These are phyloP conservation scores for Yamadazyma sp. DNA, from an alignment of 1,139 yeast genomes.

Conservation along the genomic window DNA sequence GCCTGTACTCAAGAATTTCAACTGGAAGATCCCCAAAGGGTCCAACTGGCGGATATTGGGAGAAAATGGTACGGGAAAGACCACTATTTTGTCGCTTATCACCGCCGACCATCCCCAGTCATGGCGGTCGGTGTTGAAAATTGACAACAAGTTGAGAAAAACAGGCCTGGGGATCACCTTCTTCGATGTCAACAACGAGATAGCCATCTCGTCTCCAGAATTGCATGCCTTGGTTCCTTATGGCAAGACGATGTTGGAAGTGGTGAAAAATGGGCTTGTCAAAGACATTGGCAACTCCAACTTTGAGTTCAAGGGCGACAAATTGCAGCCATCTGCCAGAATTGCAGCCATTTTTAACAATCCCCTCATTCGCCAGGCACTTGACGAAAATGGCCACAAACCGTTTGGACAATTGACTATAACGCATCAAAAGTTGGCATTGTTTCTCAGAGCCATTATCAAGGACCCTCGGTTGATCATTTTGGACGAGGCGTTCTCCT, in stretches of 20 bases:
- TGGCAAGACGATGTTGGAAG: constrained; percentile 47
- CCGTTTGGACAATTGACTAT: constrained; percentile 56
- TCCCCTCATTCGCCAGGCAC: constrained; percentile 23
- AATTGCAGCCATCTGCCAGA: constrained; percentile 7
- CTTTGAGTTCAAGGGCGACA: constrained; percentile 25
- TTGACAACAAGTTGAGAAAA: constrained; percentile 66
- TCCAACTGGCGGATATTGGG: constrained; percentile 90
- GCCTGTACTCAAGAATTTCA: constrained; percentile 57
- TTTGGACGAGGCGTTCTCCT: constrained; percentile 90
- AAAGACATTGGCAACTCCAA: constrained; percentile 57
- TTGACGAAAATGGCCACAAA: constrained; percentile 32
- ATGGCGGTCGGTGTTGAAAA: constrained; percentile 71
- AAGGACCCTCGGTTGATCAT: constrained; percentile 77
- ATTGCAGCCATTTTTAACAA: constrained; percentile 18
- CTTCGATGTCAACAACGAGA: constrained; percentile 73
- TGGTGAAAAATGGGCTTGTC: constrained; percentile 73
- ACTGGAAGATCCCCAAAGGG: constrained; percentile 68
- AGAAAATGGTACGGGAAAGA: constrained; percentile 89
- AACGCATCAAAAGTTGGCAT: constrained; percentile 75
- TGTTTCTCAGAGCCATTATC: constrained; percentile 73
- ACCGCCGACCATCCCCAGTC: constrained; percentile 98
- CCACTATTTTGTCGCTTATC: constrained; percentile 77
- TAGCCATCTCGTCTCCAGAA: constrained; percentile 92
- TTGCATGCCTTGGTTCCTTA: constrained; percentile 80
- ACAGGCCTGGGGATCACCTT: constrained; percentile 72